A percentile compares a stretch with the other conserved stretches of the same genome.
phyloP scores from a whole-genome alignment of 345 rosid genomes.

The Arabidopsis suecica region DNA sequence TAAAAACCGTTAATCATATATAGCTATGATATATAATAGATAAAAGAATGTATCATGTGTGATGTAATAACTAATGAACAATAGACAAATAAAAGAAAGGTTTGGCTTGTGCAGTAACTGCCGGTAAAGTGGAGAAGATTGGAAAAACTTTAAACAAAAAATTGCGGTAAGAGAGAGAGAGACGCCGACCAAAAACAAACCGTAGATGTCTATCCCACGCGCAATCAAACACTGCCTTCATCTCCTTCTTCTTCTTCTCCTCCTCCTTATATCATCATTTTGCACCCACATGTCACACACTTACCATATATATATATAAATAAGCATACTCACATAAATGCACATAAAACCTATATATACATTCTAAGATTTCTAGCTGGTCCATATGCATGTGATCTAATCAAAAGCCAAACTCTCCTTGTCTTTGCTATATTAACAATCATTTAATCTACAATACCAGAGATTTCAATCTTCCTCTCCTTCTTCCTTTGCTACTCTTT shows the following conservation, averaged over 20 bases:
- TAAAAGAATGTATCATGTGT: not conserved
- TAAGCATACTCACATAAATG: constrained; percentile 14
- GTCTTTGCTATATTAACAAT: constrained; percentile 27
- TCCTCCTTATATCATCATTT: constrained; percentile 42
- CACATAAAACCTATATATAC: constrained; percentile 12
- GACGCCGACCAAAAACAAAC: constrained; percentile 87
- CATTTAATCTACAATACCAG: constrained; percentile 11
- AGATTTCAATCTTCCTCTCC: constrained; percentile 17
- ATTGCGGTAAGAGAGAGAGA: constrained; percentile 54
- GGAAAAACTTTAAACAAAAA: constrained; percentile 61
- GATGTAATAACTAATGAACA: constrained; percentile 22
- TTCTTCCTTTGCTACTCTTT: constrained; percentile 1
- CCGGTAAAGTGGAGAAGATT: constrained; percentile 45
- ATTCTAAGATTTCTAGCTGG: constrained; percentile 35
- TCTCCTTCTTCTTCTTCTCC: constrained; percentile 35
- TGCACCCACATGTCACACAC: constrained; percentile 37
- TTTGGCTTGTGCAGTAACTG: constrained; percentile 30
- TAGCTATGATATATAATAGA: not conserved
- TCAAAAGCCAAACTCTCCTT: constrained; percentile 30
- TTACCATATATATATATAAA: constrained; percentile 39
- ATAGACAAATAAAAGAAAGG: constrained; percentile 24
- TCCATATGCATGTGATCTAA: constrained; percentile 42
- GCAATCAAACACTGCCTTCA: constrained; percentile 60
- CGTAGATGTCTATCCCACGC: constrained; percentile 83
- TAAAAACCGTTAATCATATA: not conserved